Evolutionary conservation across 768 basidiomycete species (phyloP), one percentile per base, ranked within the genome.

Genomic region (Pulveroboletus sp.): DNA sequence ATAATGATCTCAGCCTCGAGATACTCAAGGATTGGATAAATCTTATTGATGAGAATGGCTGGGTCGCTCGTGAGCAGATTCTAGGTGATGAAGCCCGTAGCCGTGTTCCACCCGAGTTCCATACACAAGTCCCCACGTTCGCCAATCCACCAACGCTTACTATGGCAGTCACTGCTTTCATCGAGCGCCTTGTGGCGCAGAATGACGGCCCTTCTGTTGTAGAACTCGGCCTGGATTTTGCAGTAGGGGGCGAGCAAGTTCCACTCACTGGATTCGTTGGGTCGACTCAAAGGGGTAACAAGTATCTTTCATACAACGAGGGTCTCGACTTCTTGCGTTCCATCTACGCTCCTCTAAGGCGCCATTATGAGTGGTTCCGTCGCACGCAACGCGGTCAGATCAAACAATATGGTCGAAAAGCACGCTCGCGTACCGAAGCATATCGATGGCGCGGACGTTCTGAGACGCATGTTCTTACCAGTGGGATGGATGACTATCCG

Each of bases 401-500:
- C 59, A 91, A 90, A 63, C 90, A 92, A 63, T 98, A 92, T 64
- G 82, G 79, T 3, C 79, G 94, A 32, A 79, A 78, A 49, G 85
- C 91, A 2, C 81, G 86, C n/a, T 90, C 89, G n/a, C 76, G 86
- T 45, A 83, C 83, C 1, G 93, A 97, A 68, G 93, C 80, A 2
- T 98, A 96, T 71, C 80, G 94, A 31, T 98, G 94, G 95, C 81
- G 95, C 30, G 94, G 94, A 27, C 76, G 94, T 37, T 88, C 90
- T 7, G 78, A 84, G 59, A 76, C 77, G 26, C 93, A 95, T 68
- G 87, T 98, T 35, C 72, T 98, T 49, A 96, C 95, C 0, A 91
- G 88, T 60, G 94, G 94, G 1, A 85, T 98, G 83, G 94, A 98
- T 65, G 94, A 98, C 69, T 97, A 94, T 67, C 94, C 94, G 10